Evolutionary conservation across 2,329 filamentous ascomycete species (phyloP), one percentile per base, ranked within the genome.

Genomic region (Fusarium lateritium): DNA sequence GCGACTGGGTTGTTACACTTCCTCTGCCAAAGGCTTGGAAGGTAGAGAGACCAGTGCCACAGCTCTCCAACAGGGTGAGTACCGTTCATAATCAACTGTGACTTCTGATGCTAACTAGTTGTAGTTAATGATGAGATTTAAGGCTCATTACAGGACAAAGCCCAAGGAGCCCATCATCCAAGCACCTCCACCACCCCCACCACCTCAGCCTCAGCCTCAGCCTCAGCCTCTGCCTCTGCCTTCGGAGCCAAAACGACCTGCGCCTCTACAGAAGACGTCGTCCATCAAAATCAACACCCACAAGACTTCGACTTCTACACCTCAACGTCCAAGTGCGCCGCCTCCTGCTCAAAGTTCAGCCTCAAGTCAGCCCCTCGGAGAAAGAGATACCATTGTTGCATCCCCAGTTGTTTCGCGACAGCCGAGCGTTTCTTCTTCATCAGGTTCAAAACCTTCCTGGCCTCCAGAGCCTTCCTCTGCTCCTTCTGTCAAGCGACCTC

Each of bases 11-110:
- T 10, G 53, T 83, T 13, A 83, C 81, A 2, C 58, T 83, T 17
- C 77, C 77, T 59, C 74, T 82, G 52, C 82, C 82, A 10, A 81
- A 82, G 69, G 76, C 73, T 10, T 83, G 82, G 82, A 80, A 73
- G 66, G 77, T 77, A 17, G 77, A 79, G 64, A 77, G 80, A 61
- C 74, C 78, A 7, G 70, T 73, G 11, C 75, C 77, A 56, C 77
- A 79, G 62, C 73, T 79, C n/a, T 73, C 76, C 10, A 78, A 80
- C 54, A 77, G 76, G 62, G 80, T 80, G 73, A 75, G 79, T 50
- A 28, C 19, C 8, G 21, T n/a, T 36, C n/a, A 14, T 42, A 19
- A 24, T 6, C 19, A 10, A 43, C 14, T 11, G 17, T 24, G 10
- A 21, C 21, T 19, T 14, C 8, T 28, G 26, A 47, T 50, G 43